These are phyloP conservation scores for Candida pseudocylindracea DNA, from an alignment of 1,139 yeast species.

Conservation along the genomic window DNA sequence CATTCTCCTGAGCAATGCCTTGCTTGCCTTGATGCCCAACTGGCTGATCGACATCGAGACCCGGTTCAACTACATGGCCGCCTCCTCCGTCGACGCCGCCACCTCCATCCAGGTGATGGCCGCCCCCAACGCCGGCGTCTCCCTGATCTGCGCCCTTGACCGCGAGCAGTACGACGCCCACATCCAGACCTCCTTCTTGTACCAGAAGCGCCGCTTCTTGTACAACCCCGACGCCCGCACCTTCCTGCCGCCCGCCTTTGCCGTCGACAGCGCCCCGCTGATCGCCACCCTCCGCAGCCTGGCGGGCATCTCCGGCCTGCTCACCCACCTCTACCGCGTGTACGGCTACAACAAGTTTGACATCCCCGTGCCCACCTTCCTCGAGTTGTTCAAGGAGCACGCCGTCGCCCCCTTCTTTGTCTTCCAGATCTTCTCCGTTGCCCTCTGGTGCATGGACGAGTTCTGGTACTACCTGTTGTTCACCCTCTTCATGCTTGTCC, in stretches of 20 bases:
- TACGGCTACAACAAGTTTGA: constrained; percentile 82
- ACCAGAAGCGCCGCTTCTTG: constrained; percentile 84
- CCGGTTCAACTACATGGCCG: constrained; percentile 40
- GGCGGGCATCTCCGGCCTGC: constrained; percentile 40
- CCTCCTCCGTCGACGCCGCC: constrained; percentile 36
- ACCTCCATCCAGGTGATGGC: constrained; percentile 57
- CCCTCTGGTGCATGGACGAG: constrained; percentile 91
- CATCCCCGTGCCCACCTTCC: constrained; percentile 82
- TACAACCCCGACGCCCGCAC: constrained; percentile 27
- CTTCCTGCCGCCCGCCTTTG: constrained; percentile 68
- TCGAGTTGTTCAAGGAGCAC: constrained; percentile 85
- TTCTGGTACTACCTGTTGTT: constrained; percentile 92
- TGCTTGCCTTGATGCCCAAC: constrained; percentile 81
- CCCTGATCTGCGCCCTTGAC: constrained; percentile 49
- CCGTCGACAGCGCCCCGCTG: constrained; percentile 40
- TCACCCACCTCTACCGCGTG: constrained; percentile 29
- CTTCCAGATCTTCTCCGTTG: constrained; percentile 89
- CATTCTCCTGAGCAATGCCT: constrained; percentile 45
- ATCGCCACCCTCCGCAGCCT: constrained; percentile 35
- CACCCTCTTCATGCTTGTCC: constrained; percentile 75
- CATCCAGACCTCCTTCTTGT: constrained; percentile 48
- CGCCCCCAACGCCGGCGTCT: constrained; percentile 67
- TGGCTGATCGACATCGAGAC: constrained; percentile 70
- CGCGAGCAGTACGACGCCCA: constrained; percentile 37
- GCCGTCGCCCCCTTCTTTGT: constrained; percentile 98